phyloP scores from a whole-genome alignment of 2,329 filamentous ascomycete species.

The Xylaria sp. region DNA sequence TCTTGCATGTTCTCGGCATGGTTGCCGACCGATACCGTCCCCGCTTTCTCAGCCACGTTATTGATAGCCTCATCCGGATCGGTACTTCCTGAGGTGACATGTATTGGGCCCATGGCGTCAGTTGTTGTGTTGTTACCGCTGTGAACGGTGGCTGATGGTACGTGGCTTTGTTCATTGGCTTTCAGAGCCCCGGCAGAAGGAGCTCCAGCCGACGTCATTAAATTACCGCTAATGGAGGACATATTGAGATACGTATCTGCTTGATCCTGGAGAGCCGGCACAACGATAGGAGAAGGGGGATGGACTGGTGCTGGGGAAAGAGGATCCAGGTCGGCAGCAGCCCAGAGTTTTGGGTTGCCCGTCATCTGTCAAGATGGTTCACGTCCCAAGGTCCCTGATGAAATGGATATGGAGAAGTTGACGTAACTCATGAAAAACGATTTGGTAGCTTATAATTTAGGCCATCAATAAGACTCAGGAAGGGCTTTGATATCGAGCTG shows the following conservation, averaged over 20 bases:
- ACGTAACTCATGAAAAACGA: neutral
- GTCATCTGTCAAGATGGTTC: slow-evolving; percentile 53
- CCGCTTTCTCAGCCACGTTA: slow-evolving; percentile 25
- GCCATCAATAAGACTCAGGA: neutral
- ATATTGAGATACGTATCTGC: slow-evolving; percentile 62
- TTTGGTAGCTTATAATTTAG: neutral
- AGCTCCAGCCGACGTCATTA: slow-evolving; percentile 38
- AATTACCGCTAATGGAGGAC: slow-evolving; percentile 45
- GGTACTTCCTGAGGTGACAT: slow-evolving; percentile 8
- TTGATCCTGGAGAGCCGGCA: slow-evolving; percentile 63
- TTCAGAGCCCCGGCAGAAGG: slow-evolving; percentile 5
- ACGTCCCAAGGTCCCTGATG: neutral
- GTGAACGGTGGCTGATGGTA: slow-evolving; percentile 14
- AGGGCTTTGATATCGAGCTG: neutral
- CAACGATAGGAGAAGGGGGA: slow-evolving; percentile 57
- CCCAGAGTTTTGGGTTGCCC: slow-evolving; percentile 60
- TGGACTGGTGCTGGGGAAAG: slow-evolving; percentile 62
- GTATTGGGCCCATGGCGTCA: neutral
- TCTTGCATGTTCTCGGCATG: slow-evolving; percentile 63
- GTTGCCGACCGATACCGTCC: slow-evolving; percentile 47
- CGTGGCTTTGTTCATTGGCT: slow-evolving; percentile 21
- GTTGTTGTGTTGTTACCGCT: slow-evolving; percentile 9
- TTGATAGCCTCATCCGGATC: slow-evolving; percentile 41
- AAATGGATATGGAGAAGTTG: neutral
- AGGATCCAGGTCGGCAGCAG: slow-evolving; percentile 63